Conservation (phyloP, 805 yeast species). For the Myxozyma geophila region DNA sequence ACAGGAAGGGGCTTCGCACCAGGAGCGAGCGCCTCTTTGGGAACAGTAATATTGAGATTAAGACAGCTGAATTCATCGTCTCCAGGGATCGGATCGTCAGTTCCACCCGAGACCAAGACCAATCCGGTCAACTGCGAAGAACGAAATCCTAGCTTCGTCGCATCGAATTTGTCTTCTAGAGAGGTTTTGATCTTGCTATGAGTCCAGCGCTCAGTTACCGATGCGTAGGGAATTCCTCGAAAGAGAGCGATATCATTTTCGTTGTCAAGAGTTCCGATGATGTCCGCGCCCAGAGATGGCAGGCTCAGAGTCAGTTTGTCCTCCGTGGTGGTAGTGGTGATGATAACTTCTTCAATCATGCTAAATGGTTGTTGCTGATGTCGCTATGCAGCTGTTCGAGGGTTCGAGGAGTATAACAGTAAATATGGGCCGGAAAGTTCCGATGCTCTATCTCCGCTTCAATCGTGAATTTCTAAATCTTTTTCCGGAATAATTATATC, state of each 20-base stretch:
- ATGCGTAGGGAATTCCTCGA: slow-evolving; percentile 23
- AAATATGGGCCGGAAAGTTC: too few species aligned
- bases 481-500: too few species aligned
- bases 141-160: slow-evolving; percentile 23
- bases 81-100: neutral
- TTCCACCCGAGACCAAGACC: neutral
- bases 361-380: too few species aligned
- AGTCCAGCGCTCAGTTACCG: slow-evolving; percentile 17
- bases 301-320: neutral
- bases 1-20: neutral
- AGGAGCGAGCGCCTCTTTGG: slow-evolving; percentile 18
- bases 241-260: slow-evolving; percentile 1
- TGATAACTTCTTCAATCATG: too few species aligned
- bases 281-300: neutral
- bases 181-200: slow-evolving; percentile 15
- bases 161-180: slow-evolving; percentile 11
- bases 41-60: slow-evolving; percentile 42
- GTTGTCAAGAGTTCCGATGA: neutral
- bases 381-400: too few species aligned
- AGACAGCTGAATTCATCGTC: slow-evolving; percentile 43
- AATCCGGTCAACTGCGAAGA: neutral
- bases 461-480: too few species aligned
- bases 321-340: too few species aligned
- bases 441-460: too few species aligned
- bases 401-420: too few species aligned